Evolutionary conservation across 441 rosid species (phyloP), one percentile per base, ranked within the genome.

Genomic region (Adansonia rubrostipa): DNA sequence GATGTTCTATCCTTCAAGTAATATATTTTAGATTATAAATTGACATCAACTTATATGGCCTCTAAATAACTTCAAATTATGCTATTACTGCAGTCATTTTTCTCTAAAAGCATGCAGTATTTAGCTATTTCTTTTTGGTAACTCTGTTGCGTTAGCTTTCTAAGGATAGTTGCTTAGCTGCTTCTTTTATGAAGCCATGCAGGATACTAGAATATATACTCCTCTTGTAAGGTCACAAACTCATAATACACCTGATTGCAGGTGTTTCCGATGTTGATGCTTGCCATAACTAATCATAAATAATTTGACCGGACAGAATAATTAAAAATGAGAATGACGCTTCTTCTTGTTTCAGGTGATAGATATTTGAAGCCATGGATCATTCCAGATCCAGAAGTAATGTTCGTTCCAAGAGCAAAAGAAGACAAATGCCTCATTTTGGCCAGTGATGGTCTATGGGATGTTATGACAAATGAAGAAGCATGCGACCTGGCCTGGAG

Each of bases 371-470:
- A 94, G 75, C 98, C 97, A 13, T 91, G 94, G 88, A 91, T 94
- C 24, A 94, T 94, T 68, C 95, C 97, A 1, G 96, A 92, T 19
- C 96, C 96, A 11, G 96, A 94, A 86, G 96, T 93, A 74, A 82
- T 71, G 84, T 86, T 94, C 47, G 77, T 91, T 79, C 93, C 97
- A 3, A 77, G 97, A 79, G 90, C 88, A 8, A 91, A 87, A 86
- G 98, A 92, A 76, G 98, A 94, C 15, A 96, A 92, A 74, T 92
- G 97, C 84, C 90, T 94, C 36, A 80, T 94, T 80, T 81, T 92
- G 47, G 98, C 96, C 1, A 92, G 98, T 40, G 98, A 94, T 54
- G 98, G 98, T 44, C 80, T 94, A 74, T 94, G 98, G 98, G 98
- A 94, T 81, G 96, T 94, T 61, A 87, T 94, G 93, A 80, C 89